Evolutionary conservation across 106 monocot genomes (phyloP), one percentile per base, ranked within the genome.

Genomic region (Dendrobium catenatum): DNA sequence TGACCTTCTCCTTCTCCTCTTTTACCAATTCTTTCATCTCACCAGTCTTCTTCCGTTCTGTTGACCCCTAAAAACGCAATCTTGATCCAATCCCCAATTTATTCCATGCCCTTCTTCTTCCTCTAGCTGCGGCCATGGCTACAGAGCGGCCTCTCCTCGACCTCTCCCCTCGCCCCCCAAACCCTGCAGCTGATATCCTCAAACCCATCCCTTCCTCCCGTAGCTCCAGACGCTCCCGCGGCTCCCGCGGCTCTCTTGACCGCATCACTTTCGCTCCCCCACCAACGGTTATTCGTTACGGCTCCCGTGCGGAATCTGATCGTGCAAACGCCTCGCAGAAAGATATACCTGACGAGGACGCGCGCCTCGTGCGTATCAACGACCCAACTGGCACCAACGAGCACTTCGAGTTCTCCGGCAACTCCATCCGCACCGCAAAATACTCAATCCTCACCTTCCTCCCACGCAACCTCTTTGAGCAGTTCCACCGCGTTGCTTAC

Each of bases 401-500:
- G 68, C 61, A 78, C 6, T 70, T 83, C 73, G 79, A 82, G 41
- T 83, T 93, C 85, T 76, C 89, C 46, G 89, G 86, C 47, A 95
- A 99, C 82, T 86, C 93, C 24, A 91, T 99, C 80, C 88, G 91
- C 29, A 99, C 98, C 46, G 79, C 82, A 64, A 98, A 98, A 87
- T 98, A 98, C 87, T 88, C 92, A n/a, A 20, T 93, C 37, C 81
- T 98, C 81, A 88, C 93, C 72, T 98, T 98, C 89, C 82, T 98
- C 79, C 94, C 94, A 37, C 88, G 91, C 26, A 98, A 98, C 83
- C 89, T 98, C 55, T 98, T 87, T 87, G 98, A 98, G 87, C 98
- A 98, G 81, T 98, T 98, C 85, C 98, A 91, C 84, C 92, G 98
- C 79, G 81, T 89, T 17, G 98, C 98, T 42, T 98, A 98, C 86